phyloP scores from a whole-genome alignment of 2,329 filamentous ascomycete species.

The Fusarium beomiforme region DNA sequence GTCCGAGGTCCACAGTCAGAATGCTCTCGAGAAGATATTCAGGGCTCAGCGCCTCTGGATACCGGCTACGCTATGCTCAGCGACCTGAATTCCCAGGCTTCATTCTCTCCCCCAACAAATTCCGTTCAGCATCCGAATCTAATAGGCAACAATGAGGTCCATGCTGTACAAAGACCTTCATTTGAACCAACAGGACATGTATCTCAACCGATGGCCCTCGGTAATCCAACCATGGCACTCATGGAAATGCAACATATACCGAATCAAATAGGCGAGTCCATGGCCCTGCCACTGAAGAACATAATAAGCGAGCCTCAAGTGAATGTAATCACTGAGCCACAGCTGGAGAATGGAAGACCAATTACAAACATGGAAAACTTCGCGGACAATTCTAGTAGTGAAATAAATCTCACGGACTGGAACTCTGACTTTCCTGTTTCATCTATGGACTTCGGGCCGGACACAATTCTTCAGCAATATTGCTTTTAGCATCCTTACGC shows the following conservation, averaged over 20 bases:
- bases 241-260: neutral
- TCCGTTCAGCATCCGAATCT: neutral
- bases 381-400: neutral
- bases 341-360: neutral
- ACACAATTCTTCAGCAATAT: neutral
- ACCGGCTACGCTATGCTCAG: neutral
- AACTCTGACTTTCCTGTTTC: neutral
- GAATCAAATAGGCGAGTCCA: neutral
- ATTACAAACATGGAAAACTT: neutral
- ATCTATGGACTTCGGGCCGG: neutral
- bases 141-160: rapidly evolving
- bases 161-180: neutral
- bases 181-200: neutral
- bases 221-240: neutral
- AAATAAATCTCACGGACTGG: neutral
- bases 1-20: neutral
- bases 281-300: neutral
- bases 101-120: neutral
- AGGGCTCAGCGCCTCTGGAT: neutral
- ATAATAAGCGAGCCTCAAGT: neutral
- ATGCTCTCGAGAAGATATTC: rapidly evolving
- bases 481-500: neutral
- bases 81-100: neutral
- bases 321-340: neutral
- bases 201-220: rapidly evolving